Conservation (phyloP, 225 moss, liverwort and hornwort species). For the Physcomitrium patens region DNA sequence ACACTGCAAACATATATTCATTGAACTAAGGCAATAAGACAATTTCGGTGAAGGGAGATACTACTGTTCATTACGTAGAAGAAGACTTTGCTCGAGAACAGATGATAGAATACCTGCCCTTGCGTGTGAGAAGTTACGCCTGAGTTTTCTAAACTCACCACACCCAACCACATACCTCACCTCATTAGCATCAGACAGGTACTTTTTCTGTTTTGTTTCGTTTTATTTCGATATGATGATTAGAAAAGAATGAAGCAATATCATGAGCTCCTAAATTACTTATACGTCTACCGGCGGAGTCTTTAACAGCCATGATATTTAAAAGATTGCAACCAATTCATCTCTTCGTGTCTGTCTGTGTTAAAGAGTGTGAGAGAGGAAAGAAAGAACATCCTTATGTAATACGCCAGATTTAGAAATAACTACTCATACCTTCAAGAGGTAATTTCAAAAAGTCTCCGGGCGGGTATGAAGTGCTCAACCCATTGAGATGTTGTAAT, state of each 20-base stretch:
- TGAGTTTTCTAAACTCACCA: slow-evolving; percentile 38
- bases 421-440: slow-evolving; percentile 50
- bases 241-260: not conserved
- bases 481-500: slow-evolving; percentile 67
- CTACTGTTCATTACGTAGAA: not conserved
- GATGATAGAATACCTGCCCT: slow-evolving; percentile 34
- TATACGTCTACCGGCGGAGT: slow-evolving; percentile 2
- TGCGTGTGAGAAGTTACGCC: slow-evolving; percentile 42
- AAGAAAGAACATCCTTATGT: too few relatives aligned
- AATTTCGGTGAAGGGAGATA: too few relatives aligned
- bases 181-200: slow-evolving; percentile 12
- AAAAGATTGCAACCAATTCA: not conserved
- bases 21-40: not conserved
- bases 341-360: not conserved
- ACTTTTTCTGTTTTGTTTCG: not conserved
- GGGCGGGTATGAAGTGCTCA: slow-evolving; percentile 60
- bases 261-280: not conserved
- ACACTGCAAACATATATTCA: slow-evolving; percentile 16
- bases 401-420: slow-evolving; percentile 19
- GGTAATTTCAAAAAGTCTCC: slow-evolving; percentile 43
- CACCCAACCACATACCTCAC: slow-evolving; percentile 35
- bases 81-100: not conserved
- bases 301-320: slow-evolving; percentile 18
- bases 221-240: not conserved
- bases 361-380: too few relatives aligned